Evolutionary conservation across 306 rosid genomes (phyloP).

Genomic region (Purshia tridentata): DNA sequence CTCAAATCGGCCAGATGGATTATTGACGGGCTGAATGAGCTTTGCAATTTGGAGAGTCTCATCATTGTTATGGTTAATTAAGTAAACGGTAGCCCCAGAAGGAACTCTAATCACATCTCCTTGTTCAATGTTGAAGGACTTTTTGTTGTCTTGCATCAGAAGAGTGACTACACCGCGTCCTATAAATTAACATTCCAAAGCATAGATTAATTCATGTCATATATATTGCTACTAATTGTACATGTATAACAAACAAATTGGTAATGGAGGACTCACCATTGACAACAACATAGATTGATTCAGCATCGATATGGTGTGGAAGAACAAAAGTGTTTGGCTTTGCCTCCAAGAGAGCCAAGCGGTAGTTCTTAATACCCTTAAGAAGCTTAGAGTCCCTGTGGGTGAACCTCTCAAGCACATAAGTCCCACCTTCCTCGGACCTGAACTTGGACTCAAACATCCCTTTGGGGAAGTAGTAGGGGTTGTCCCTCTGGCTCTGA

Average conservation of each 20-base stretch:
- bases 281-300: constrained; percentile 26
- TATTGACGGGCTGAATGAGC: background rate
- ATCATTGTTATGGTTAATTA: constrained; percentile 27
- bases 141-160: constrained; percentile 25
- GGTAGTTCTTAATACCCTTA: constrained; percentile 37
- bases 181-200: background rate
- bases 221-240: too few relatives aligned
- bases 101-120: constrained; percentile 25
- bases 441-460: constrained; percentile 23
- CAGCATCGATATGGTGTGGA: constrained; percentile 51
- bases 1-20: too few relatives aligned
- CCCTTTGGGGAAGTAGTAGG: constrained; percentile 34
- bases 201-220: too few relatives aligned
- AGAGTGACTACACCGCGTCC: constrained; percentile 38
- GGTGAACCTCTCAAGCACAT: constrained; percentile 32
- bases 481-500: constrained; percentile 30
- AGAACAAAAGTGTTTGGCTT: constrained; percentile 38
- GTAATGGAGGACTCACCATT: constrained; percentile 25
- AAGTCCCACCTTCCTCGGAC: constrained; percentile 28
- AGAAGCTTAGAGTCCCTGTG: constrained; percentile 22
- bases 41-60: constrained; percentile 28
- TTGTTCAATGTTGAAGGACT: constrained; percentile 31
- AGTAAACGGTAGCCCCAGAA: constrained; percentile 26
- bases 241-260: too few relatives aligned
- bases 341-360: constrained; percentile 41